Percentiles rank a stretch among this genome's conserved stretches.
Evolutionary conservation across 2,329 filamentous ascomycete species (phyloP).

Genomic region (Stagonosporopsis chrysanthemi): DNA sequence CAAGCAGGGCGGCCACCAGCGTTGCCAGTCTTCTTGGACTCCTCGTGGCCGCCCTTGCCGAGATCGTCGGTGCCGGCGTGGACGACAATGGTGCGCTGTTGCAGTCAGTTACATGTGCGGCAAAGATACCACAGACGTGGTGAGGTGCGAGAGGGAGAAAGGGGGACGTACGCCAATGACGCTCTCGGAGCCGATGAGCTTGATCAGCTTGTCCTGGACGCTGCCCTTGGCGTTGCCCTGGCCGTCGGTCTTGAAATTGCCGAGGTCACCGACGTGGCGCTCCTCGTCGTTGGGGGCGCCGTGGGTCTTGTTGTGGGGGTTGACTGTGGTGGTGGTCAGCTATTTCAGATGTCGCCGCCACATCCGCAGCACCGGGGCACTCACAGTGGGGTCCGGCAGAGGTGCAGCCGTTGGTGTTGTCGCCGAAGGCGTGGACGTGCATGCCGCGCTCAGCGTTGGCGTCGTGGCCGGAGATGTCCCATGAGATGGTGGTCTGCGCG

Average conservation of each 20-base stretch:
- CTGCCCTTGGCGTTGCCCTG: slow-evolving; percentile 89
- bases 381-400: slow-evolving; percentile 96
- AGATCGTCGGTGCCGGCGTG: slow-evolving; percentile 97
- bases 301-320: slow-evolving; percentile 92
- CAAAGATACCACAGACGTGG: neutral
- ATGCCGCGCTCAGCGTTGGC: slow-evolving; percentile 96
- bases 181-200: slow-evolving; percentile 95
- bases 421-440: slow-evolving; percentile 98
- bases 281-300: slow-evolving; percentile 82
- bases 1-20: slow-evolving; percentile 93
- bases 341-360: slow-evolving; percentile 5
- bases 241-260: slow-evolving; percentile 94
- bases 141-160: neutral
- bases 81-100: slow-evolving; percentile 88
- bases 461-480: slow-evolving; percentile 92
- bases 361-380: slow-evolving; percentile 45
- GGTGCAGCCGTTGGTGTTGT: slow-evolving; percentile 99
- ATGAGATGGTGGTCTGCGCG: slow-evolving; percentile 83
- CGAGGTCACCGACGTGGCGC: slow-evolving; percentile 96
- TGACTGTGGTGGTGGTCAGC: slow-evolving; percentile 70
- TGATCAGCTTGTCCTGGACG: slow-evolving; percentile 81
- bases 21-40: slow-evolving; percentile 98
- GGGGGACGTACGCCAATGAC: slow-evolving; percentile 76
- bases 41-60: slow-evolving; percentile 87
- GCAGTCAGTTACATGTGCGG: slow-evolving; percentile 20